These are phyloP conservation scores for Chondrus crispus DNA, from an alignment of 23 red algal genomes.

Conservation along the genomic window DNA sequence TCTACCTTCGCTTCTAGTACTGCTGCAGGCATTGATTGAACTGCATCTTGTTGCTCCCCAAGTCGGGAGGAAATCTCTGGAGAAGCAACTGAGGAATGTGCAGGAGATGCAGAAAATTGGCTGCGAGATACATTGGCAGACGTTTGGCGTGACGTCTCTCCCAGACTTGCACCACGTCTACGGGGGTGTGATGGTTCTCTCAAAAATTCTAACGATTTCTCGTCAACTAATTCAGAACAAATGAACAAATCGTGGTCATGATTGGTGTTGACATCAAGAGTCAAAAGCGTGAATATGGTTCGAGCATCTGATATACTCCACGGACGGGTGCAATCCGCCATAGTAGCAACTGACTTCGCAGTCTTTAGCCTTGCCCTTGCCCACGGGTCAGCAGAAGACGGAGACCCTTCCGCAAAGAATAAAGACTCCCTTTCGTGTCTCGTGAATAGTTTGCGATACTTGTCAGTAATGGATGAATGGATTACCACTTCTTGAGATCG, in stretches of 20 bases:
- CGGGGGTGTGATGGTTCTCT: slow-evolving; percentile 59
- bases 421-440: slow-evolving; percentile 1
- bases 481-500: slow-evolving; percentile 22
- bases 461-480: slow-evolving; percentile 17
- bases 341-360: slow-evolving; percentile 47
- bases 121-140: neutral
- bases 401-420: slow-evolving; percentile 39
- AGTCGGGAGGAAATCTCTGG: too few species aligned
- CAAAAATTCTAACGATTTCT: slow-evolving; percentile 51
- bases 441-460: slow-evolving; percentile 24
- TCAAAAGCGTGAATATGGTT: slow-evolving; percentile 45
- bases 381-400: slow-evolving; percentile 45
- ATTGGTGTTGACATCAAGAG: slow-evolving; percentile 52
- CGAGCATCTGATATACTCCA: slow-evolving; percentile 39
- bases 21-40: too few species aligned
- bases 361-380: slow-evolving; percentile 6
- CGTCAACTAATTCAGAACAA: slow-evolving; percentile 61
- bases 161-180: slow-evolving; percentile 22
- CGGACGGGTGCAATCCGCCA: slow-evolving; percentile 36
- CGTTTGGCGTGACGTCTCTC: neutral
- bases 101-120: neutral
- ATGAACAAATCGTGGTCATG: slow-evolving; percentile 54
- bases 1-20: too few species aligned
- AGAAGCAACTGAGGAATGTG: neutral
- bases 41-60: too few species aligned